These are phyloP conservation scores for Candida sanyiensis DNA, from an alignment of 805 yeast genomes.

Conservation along the genomic window DNA sequence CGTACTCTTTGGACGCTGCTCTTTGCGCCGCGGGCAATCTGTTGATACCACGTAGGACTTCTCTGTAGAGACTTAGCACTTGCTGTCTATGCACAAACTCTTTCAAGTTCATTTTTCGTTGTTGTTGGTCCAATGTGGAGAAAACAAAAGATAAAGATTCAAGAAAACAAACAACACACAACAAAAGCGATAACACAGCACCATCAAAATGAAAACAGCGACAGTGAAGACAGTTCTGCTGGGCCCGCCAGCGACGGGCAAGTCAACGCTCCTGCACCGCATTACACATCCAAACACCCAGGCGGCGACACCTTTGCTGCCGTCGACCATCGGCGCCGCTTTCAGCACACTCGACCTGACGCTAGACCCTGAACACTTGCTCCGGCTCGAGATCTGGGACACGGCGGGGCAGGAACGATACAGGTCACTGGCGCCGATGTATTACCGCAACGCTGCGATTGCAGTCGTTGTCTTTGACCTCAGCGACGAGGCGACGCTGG, in stretches of 20 bases:
- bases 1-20: conserved; percentile 1
- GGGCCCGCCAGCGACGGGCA: conserved; percentile 70
- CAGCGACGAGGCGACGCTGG: conserved; percentile 63
- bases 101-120: conserved; percentile 5
- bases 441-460: conserved; percentile 71
- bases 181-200: neutral
- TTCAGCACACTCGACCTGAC: conserved; percentile 65
- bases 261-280: conserved; percentile 60
- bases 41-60: conserved; percentile 3
- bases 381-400: conserved; percentile 81
- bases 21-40: conserved; percentile 5
- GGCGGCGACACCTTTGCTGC: conserved; percentile 37
- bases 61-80: conserved; percentile 4
- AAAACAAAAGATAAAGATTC: neutral
- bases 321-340: conserved; percentile 84
- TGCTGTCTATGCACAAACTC: conserved; percentile 9
- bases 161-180: neutral
- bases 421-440: conserved; percentile 75
- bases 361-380: conserved; percentile 45
- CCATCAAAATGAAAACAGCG: conserved; percentile 5
- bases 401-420: conserved; percentile 84
- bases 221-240: conserved; percentile 30
- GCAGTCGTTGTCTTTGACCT: conserved; percentile 89
- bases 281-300: conserved; percentile 71
- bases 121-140: neutral